Evolutionary conservation across 495 filamentous ascomycete species (phyloP).

Genomic region (Aspergillus cavernicola): DNA sequence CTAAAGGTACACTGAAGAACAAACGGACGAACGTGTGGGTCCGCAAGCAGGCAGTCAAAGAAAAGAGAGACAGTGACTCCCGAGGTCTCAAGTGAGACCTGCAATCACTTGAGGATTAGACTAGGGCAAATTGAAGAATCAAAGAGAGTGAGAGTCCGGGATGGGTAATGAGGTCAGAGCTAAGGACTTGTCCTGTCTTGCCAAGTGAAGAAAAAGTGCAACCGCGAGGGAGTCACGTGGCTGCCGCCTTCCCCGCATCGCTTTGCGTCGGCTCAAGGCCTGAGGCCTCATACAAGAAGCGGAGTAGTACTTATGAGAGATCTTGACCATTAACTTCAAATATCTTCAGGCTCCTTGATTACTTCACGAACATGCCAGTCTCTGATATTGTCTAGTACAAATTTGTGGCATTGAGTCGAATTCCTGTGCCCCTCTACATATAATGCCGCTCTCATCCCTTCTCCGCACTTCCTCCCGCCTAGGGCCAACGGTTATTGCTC

Average conservation of each 20-base stretch:
- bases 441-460: constrained; percentile 44
- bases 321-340: constrained; percentile 4
- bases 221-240: constrained; percentile 22
- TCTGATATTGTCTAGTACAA: background rate
- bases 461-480: constrained; percentile 45
- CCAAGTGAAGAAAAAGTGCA: constrained; percentile 14
- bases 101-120: constrained; percentile 3
- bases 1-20: background rate
- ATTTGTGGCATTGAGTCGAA: constrained; percentile 13
- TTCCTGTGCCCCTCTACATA: constrained; percentile 11
- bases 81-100: background rate
- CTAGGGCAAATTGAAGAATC: background rate
- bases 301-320: background rate
- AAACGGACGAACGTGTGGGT: background rate
- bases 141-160: background rate
- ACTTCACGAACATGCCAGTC: constrained; percentile 21
- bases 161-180: constrained; percentile 11
- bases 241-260: constrained; percentile 35
- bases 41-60: background rate
- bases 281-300: constrained; percentile 4
- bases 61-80: background rate
- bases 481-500: constrained; percentile 29
- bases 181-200: constrained; percentile 8
- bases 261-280: constrained; percentile 42
- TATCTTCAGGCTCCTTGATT: background rate